These are phyloP conservation scores for Fomitopsis pulvina DNA, from an alignment of 768 basidiomycete genomes.

Conservation along the genomic window DNA sequence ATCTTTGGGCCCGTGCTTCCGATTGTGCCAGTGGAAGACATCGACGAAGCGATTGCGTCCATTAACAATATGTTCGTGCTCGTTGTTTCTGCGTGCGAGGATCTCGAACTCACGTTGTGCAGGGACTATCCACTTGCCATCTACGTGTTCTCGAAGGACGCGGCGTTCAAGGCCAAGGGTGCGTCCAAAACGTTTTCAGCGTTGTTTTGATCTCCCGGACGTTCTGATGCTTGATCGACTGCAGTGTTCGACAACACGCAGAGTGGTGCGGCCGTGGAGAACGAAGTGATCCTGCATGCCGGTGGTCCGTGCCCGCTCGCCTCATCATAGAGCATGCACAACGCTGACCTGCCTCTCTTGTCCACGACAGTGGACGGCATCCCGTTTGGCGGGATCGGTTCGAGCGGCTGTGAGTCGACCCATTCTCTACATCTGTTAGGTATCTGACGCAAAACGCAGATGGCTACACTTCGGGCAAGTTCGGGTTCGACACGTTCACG, in stretches of 20 bases:
- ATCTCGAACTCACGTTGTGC: not conserved
- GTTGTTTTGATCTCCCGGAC: not conserved
- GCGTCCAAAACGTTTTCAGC: too few species aligned
- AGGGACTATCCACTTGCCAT: slow-evolving; percentile 69
- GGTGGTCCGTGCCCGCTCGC: slow-evolving; percentile 6
- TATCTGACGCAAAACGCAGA: slow-evolving; percentile 31
- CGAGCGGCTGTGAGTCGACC: slow-evolving; percentile 60
- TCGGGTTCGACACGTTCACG: slow-evolving; percentile 71
- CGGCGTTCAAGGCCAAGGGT: slow-evolving; percentile 55
- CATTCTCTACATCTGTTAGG: not conserved
- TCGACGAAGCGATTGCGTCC: slow-evolving; percentile 65
- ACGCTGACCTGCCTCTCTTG: not conserved
- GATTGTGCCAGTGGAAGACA: slow-evolving; percentile 54
- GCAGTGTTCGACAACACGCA: slow-evolving; percentile 58
- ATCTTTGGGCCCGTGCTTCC: slow-evolving; percentile 81
- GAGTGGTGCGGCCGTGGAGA: slow-evolving; percentile 60
- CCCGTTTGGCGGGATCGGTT: slow-evolving; percentile 71
- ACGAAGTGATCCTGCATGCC: slow-evolving; percentile 28
- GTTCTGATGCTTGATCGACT: not conserved
- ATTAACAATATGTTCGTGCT: slow-evolving; percentile 46
- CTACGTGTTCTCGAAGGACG: slow-evolving; percentile 64
- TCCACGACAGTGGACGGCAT: slow-evolving; percentile 43
- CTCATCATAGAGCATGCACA: not conserved
- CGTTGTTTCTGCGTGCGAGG: not conserved
- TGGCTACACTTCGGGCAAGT: slow-evolving; percentile 69